Evolutionary conservation across 2,329 filamentous ascomycete species (phyloP).

Genomic region (Penicillium janthinellum): DNA sequence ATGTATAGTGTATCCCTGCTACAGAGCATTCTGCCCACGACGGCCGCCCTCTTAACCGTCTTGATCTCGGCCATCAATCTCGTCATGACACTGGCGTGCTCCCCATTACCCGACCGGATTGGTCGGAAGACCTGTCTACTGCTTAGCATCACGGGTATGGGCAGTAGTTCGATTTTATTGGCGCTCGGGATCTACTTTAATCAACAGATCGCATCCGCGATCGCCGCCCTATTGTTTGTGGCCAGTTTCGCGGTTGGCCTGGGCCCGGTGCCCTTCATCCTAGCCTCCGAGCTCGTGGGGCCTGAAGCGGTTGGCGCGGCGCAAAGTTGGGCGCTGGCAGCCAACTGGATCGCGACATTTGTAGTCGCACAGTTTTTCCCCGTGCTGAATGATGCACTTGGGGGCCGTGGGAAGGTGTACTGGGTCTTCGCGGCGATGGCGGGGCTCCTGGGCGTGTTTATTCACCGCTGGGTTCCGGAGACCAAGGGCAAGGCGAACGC

Average conservation of each 20-base stretch:
- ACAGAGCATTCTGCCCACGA: slow-evolving; percentile 75
- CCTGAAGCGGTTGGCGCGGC: slow-evolving; percentile 88
- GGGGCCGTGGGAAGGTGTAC: slow-evolving; percentile 80
- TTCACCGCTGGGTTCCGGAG: slow-evolving; percentile 76
- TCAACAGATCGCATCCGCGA: slow-evolving; percentile 73
- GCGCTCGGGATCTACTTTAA: slow-evolving; percentile 77
- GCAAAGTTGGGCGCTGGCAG: slow-evolving; percentile 82
- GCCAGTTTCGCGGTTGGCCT: slow-evolving; percentile 87
- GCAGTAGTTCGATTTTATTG: slow-evolving; percentile 72
- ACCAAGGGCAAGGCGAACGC: slow-evolving; percentile 80
- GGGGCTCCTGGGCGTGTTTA: slow-evolving; percentile 68
- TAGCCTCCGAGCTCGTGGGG: slow-evolving; percentile 86
- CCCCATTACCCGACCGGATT: slow-evolving; percentile 82
- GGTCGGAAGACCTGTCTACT: slow-evolving; percentile 86
- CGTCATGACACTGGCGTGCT: slow-evolving; percentile 75
- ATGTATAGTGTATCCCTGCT: slow-evolving; percentile 97
- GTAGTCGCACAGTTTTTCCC: slow-evolving; percentile 95
- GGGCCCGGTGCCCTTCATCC: slow-evolving; percentile 91
- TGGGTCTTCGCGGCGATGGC: slow-evolving; percentile 86
- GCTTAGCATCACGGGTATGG: slow-evolving; percentile 81
- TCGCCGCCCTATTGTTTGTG: slow-evolving; percentile 83
- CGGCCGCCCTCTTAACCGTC: slow-evolving; percentile 81
- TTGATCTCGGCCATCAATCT: slow-evolving; percentile 86
- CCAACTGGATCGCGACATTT: slow-evolving; percentile 90
- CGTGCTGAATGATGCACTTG: slow-evolving; percentile 74